Evolutionary conservation across 2,329 filamentous ascomycete genomes (phyloP), one percentile per base, ranked within the genome.

Genomic region (Fusarium sp.): DNA sequence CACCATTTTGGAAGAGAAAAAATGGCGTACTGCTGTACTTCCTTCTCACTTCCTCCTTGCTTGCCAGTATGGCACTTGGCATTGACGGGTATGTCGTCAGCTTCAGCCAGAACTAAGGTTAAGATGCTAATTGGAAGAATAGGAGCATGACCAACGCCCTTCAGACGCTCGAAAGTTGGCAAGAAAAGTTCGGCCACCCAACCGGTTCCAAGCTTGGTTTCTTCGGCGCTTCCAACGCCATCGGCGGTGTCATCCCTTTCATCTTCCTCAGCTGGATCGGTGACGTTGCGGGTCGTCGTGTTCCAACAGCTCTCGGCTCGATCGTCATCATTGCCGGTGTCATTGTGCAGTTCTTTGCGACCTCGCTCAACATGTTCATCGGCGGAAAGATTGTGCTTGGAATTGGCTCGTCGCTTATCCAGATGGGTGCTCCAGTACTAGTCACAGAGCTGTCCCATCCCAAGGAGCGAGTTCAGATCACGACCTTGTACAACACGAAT

Each of bases 1-100:
- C 81, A 1, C 82, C 81, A 0, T 84, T 84, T 61, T 84, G 81
- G 78, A 77, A 77, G 13, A 71, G 82, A 14, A 85, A 83, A 56
- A 86, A 86, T 80, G 84, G 84, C 2, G 77, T 85, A 4, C 73
- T 85, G 18, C 76, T 85, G 5, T 85, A 85, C 72, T 85, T 85
- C 41, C 73, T 85, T 5, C 80, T 85, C 18, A 85, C 84, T 0
- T 85, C 84, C 0, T 85, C 84, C 6, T 78, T 85, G 1, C 73
- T 85, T 35, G 82, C 84, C 37, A 85, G 83, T 68, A 82, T 83
- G 27, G 83, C 84, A 4, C 77, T 84, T 32, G 84, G 84, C 16
- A 84, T 85, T 48, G 84, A 85, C 43, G 84, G 84, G 71, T 83
- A 77, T 73, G 82, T 79, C n/a, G 3, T 10, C 9, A 7, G 6